Evolutionary conservation across 176 grass and related monocot species (phyloP).

Genomic region (Oryza meyeriana): DNA sequence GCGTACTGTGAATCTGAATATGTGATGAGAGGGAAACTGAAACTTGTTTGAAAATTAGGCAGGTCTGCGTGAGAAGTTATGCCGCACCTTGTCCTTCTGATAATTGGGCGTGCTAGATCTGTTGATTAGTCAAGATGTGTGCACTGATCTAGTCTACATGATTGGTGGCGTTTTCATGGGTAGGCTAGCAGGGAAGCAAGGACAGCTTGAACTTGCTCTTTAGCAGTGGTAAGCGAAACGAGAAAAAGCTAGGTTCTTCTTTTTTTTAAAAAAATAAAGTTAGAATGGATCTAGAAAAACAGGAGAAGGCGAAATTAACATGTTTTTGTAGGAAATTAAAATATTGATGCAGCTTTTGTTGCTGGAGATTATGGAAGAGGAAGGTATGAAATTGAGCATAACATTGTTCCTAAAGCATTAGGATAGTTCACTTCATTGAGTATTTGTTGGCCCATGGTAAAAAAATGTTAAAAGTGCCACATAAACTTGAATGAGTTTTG

Average conservation of each 20-base stretch:
- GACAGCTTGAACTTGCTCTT: not conserved
- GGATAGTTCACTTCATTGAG: not conserved
- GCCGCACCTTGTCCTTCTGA: not conserved
- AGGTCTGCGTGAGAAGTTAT: not conserved
- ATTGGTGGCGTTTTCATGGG: not conserved
- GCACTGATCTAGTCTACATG: not conserved
- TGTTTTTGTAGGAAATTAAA: not conserved
- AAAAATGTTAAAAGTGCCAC: not conserved
- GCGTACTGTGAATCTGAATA: too few relatives aligned
- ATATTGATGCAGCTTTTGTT: not conserved
- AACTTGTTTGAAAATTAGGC: not conserved
- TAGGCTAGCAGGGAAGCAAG: not conserved
- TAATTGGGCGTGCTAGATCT: not conserved
- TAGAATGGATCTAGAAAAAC: not conserved
- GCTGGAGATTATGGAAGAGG: not conserved
- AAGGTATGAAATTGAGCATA: not conserved
- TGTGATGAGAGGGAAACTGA: not conserved
- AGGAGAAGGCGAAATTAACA: not conserved
- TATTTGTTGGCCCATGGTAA: not conserved
- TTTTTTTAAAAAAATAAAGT: too few relatives aligned
- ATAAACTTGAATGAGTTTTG: not conserved
- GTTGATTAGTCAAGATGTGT: not conserved
- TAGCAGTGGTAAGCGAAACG: not conserved
- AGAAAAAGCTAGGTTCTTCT: not conserved
- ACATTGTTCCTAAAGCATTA: not conserved